Evolutionary conservation across 2,329 filamentous ascomycete species (phyloP), one percentile per base, ranked within the genome.

Genomic region (Orbilia oligospora): DNA sequence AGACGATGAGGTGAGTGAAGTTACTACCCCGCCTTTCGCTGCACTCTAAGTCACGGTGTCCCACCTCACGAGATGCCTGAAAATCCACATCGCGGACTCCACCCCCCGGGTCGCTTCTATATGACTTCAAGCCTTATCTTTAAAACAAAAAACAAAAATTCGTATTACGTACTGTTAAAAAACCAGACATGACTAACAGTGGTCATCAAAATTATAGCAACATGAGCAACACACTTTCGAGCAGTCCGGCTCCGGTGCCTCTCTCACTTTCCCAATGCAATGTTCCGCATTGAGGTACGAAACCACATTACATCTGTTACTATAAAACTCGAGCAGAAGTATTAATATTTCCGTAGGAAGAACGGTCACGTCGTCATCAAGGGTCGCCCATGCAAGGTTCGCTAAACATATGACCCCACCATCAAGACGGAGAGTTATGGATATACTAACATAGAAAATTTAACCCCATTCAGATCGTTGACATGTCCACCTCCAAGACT

Each of bases 401-500:
- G 63, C 58, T 46, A 12, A 48, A 20, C 14, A 61, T 18, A 8
- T 36, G 1, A 27, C 30, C 46, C 41, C 61, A 24, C 27, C 5
- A 38, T 55, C 65, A 46, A 30, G 22, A 44, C 27, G 27, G 22
- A 20, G 18, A 18, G 3, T 30, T 5, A 4, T n/a, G 1, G 10
- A 56, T 72, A 49, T 41, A 12, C 49, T 66, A 53, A 65, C 56
- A 27, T 16, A 8, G 22, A 3, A 36, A 10, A 20, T 10, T n/a
- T n/a, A 44, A 36, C 48, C 18, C 3, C 3, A 33, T 65, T 14
- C 16, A 73, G 93, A 99, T 99, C 84, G 93, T 98, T 87, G 96
- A 99, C 86, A 99, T 99, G 97, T 97, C 94, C 83, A 99, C 96
- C 89, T 99, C 96, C 87, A 99, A 99, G 94, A 99, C 96, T 83